phyloP scores from a whole-genome alignment of 768 basidiomycete genomes.

The Psilocybe cyanescens region DNA sequence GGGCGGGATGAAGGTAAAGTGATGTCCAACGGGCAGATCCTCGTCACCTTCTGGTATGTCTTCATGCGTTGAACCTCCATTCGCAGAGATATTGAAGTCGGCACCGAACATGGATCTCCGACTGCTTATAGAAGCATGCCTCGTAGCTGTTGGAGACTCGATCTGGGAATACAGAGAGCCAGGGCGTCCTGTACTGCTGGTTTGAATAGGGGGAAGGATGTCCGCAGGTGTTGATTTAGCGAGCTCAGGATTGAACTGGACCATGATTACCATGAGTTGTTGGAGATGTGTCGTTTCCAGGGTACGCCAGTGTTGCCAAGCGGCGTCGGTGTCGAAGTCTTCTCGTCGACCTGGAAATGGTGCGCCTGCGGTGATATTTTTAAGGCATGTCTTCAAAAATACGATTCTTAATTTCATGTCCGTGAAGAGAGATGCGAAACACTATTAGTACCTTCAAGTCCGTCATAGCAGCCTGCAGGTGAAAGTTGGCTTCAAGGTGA shows the following conservation, averaged over 20 bases:
- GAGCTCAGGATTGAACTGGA: slow-evolving; percentile 83
- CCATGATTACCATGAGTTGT: slow-evolving; percentile 87
- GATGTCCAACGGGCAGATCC: slow-evolving; percentile 69
- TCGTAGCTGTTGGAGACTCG: slow-evolving; percentile 41
- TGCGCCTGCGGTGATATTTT: slow-evolving; percentile 85
- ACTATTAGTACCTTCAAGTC: slow-evolving; percentile 74
- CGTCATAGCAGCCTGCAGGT: slow-evolving; percentile 71
- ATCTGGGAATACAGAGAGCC: slow-evolving; percentile 54
- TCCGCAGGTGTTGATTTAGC: slow-evolving; percentile 78
- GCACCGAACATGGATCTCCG: slow-evolving; percentile 59
- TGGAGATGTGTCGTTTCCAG: slow-evolving; percentile 84
- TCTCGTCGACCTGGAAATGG: slow-evolving; percentile 85
- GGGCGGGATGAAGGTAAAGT: slow-evolving; percentile 91
- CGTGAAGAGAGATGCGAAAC: background rate
- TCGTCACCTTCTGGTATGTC: slow-evolving; percentile 51
- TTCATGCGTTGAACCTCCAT: slow-evolving; percentile 38
- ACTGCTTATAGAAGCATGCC: slow-evolving; percentile 69
- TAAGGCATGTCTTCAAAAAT: slow-evolving; percentile 74
- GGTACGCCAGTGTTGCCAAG: slow-evolving; percentile 84
- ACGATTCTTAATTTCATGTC: slow-evolving; percentile 4
- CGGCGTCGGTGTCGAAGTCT: slow-evolving; percentile 83
- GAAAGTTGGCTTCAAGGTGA: slow-evolving; percentile 3
- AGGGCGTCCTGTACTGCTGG: slow-evolving; percentile 54
- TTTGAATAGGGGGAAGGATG: slow-evolving; percentile 43
- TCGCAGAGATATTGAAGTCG: slow-evolving; percentile 36